Percentiles rank a stretch among this genome's conserved stretches.
Evolutionary conservation across 169 alveolate genomes (phyloP).

Genomic region (Toxoplasma gondii): DNA sequence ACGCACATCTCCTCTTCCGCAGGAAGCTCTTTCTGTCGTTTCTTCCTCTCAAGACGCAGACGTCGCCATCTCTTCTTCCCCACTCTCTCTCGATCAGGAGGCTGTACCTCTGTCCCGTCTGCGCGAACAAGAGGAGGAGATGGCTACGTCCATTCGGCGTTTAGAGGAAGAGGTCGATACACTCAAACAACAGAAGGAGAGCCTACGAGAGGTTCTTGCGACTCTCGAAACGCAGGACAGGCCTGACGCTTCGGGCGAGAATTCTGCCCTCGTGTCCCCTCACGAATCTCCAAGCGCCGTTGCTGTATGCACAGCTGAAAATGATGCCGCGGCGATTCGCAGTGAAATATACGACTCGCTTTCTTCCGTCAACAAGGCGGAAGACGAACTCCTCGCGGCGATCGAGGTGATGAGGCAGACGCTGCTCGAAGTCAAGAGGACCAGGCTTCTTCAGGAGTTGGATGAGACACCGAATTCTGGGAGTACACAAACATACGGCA

Average conservation of each 20-base stretch:
- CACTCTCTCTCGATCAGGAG: background rate
- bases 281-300: background rate
- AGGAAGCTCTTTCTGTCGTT: no score
- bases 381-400: background rate
- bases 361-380: background rate
- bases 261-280: background rate
- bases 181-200: background rate
- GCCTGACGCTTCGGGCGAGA: background rate
- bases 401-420: background rate
- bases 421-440: background rate
- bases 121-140: background rate
- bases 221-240: background rate
- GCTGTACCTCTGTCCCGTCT: background rate
- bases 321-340: background rate
- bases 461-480: background rate
- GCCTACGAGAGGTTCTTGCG: background rate
- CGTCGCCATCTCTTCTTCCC: background rate
- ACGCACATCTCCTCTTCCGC: no score
- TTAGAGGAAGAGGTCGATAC: background rate
- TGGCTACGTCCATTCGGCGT: background rate
- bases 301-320: background rate
- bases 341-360: background rate
- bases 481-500: background rate
- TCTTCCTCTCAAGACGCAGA: background rate
- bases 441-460: background rate